phyloP scores from a whole-genome alignment of 164 flowering plant genomes.

The Euptelea pleiosperma region DNA sequence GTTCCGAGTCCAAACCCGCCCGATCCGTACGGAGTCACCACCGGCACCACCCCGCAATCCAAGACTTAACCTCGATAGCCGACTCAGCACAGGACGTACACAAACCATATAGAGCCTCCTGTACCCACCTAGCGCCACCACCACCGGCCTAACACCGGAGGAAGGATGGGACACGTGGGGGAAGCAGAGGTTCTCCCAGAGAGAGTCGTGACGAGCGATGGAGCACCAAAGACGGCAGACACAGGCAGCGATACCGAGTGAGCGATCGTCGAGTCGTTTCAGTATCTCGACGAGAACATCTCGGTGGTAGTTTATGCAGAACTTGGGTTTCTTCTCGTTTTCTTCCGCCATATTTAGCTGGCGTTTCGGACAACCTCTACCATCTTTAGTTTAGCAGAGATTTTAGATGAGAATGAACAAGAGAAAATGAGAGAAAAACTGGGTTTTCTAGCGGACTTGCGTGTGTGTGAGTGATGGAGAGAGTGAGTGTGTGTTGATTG shows the following conservation, averaged over 20 bases:
- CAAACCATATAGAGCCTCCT: slow-evolving; percentile 63
- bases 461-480: no score
- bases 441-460: no score
- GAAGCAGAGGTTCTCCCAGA: slow-evolving; percentile 87
- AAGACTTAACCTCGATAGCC: slow-evolving; percentile 27
- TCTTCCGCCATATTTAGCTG: slow-evolving; percentile 14
- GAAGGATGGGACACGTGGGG: slow-evolving; percentile 58
- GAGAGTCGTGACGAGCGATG: slow-evolving; percentile 54
- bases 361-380: no score
- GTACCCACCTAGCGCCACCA: slow-evolving; percentile 80
- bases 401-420: no score
- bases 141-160: slow-evolving; percentile 40
- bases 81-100: slow-evolving; percentile 51
- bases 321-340: slow-evolving; percentile 20
- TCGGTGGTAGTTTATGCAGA: slow-evolving; percentile 67
- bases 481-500: no score
- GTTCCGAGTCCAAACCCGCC: slow-evolving; percentile 46
- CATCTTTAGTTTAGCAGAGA: no score
- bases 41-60: neutral
- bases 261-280: slow-evolving; percentile 71
- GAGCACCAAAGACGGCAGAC: slow-evolving; percentile 82
- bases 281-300: slow-evolving; percentile 72
- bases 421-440: slow-evolving; percentile 18
- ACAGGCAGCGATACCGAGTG: slow-evolving; percentile 70
- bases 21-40: slow-evolving; percentile 20